phyloP scores from a whole-genome alignment of 768 basidiomycete genomes.

The Tylopilus vinaceipallidus region DNA sequence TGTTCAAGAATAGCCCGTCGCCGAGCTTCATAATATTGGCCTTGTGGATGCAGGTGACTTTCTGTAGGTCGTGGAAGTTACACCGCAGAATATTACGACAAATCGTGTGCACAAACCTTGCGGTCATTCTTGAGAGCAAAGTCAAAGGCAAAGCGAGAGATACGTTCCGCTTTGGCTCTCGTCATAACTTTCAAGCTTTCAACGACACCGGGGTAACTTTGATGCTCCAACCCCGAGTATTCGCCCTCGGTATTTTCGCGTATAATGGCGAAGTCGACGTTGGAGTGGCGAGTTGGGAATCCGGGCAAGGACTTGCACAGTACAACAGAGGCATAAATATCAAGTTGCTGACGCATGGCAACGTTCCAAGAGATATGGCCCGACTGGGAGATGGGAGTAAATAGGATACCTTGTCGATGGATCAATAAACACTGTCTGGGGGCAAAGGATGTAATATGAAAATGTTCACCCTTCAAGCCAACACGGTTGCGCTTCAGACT shows the following conservation, averaged over 20 bases:
- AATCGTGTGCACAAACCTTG: slow-evolving; percentile 56
- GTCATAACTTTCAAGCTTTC: slow-evolving; percentile 98
- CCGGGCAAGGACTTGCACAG: slow-evolving; percentile 98
- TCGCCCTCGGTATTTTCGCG: slow-evolving; percentile 99
- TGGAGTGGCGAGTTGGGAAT: slow-evolving; percentile 90
- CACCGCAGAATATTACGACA: not conserved
- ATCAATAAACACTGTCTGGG: slow-evolving; percentile 3
- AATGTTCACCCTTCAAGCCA: slow-evolving; percentile 84
- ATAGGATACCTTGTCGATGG: slow-evolving; percentile 77
- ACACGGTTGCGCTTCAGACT: slow-evolving; percentile 96
- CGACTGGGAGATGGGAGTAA: slow-evolving; percentile 94
- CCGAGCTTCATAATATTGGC: slow-evolving; percentile 99
- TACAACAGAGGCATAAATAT: slow-evolving; percentile 98
- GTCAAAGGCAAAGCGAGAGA: slow-evolving; percentile 96
- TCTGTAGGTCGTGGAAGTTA: slow-evolving; percentile 45
- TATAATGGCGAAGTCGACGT: slow-evolving; percentile 99
- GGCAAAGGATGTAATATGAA: slow-evolving; percentile 1
- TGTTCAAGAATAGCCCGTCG: slow-evolving; percentile 98
- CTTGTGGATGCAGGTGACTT: slow-evolving; percentile 99
- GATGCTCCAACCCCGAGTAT: slow-evolving; percentile 98
- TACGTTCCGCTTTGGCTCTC: slow-evolving; percentile 91
- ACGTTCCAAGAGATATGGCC: slow-evolving; percentile 99
- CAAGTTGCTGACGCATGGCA: slow-evolving; percentile 98
- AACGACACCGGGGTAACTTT: slow-evolving; percentile 97
- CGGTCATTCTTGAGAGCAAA: slow-evolving; percentile 98